Conservation (phyloP, 176 grass and related monocot genomes). For the Cocos nucifera region DNA sequence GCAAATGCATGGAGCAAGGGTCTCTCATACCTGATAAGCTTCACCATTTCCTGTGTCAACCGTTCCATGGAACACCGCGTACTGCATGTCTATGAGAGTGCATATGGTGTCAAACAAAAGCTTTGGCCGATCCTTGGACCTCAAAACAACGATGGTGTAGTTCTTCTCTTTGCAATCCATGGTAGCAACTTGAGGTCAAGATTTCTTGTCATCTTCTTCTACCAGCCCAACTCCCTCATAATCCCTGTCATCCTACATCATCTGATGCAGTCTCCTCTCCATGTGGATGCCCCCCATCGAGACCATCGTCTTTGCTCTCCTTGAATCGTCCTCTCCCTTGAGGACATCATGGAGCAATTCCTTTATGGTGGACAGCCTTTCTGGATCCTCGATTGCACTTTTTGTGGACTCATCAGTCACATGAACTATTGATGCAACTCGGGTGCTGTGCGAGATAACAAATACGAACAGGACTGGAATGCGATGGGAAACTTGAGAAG, state of each 20-base stretch:
- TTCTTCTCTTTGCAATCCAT: conserved; percentile 41
- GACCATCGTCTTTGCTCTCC: conserved; percentile 11
- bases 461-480: too few species aligned
- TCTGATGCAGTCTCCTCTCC: conserved; percentile 48
- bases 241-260: conserved; percentile 35
- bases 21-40: conserved; percentile 44
- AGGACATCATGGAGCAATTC: conserved; percentile 35
- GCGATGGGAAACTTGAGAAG: too few species aligned
- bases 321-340: conserved; percentile 16
- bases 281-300: conserved; percentile 13
- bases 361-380: conserved; percentile 24
- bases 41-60: conserved; percentile 39
- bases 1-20: not conserved
- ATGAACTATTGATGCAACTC: conserved; percentile 38
- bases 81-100: conserved; percentile 46
- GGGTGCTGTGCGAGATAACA: conserved; percentile 24
- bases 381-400: conserved; percentile 13
- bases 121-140: conserved; percentile 43
- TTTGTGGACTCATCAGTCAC: conserved; percentile 38
- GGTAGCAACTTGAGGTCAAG: conserved; percentile 12
- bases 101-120: conserved; percentile 65
- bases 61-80: conserved; percentile 64
- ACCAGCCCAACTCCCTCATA: conserved; percentile 1
- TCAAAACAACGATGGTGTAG: conserved; percentile 50
- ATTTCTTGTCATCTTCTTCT: not conserved